Percentiles rank a stretch among this genome's conserved stretches.
Conservation (phyloP, 306 rosid genomes). For the Quercus gilva region DNA sequence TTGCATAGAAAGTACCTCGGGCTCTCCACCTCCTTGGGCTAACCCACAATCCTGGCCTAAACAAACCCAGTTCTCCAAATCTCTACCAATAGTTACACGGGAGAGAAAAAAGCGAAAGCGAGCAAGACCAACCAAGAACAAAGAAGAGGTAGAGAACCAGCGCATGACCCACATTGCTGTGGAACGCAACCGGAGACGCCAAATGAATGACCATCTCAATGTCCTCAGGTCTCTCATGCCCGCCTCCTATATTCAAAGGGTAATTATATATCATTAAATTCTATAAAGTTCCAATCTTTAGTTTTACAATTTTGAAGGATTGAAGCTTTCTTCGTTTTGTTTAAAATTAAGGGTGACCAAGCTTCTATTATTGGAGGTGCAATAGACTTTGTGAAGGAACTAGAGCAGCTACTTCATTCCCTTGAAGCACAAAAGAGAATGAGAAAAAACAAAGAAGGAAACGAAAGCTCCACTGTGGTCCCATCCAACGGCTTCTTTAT, state of each 20-base stretch:
- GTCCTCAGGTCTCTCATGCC: slow-evolving; percentile 93
- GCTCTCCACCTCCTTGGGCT: slow-evolving; percentile 14
- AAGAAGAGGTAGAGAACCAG: slow-evolving; percentile 91
- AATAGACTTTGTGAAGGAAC: slow-evolving; percentile 91
- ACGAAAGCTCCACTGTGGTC: slow-evolving; percentile 7
- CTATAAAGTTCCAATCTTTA: not conserved
- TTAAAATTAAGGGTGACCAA: slow-evolving; percentile 78
- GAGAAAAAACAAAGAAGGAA: slow-evolving; percentile 42
- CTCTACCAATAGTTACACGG: slow-evolving; percentile 21
- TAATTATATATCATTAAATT: slow-evolving; percentile 9
- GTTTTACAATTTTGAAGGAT: not conserved
- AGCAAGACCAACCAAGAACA: slow-evolving; percentile 67
- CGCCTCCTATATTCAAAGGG: slow-evolving; percentile 75
- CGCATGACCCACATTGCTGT: slow-evolving; percentile 97
- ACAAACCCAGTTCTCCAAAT: slow-evolving; percentile 29
- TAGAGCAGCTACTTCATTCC: slow-evolving; percentile 76
- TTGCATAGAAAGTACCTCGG: not conserved
- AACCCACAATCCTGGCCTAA: slow-evolving; percentile 13
- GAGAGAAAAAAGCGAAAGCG: slow-evolving; percentile 83
- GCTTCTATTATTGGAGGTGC: slow-evolving; percentile 97
- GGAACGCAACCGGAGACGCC: slow-evolving; percentile 87
- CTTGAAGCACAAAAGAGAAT: slow-evolving; percentile 68
- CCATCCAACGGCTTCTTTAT: slow-evolving; percentile 33
- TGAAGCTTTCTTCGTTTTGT: not conserved
- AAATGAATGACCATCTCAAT: slow-evolving; percentile 93